Conservation (phyloP, 225 moss, liverwort and hornwort species). For the Pleurozium schreberi region DNA sequence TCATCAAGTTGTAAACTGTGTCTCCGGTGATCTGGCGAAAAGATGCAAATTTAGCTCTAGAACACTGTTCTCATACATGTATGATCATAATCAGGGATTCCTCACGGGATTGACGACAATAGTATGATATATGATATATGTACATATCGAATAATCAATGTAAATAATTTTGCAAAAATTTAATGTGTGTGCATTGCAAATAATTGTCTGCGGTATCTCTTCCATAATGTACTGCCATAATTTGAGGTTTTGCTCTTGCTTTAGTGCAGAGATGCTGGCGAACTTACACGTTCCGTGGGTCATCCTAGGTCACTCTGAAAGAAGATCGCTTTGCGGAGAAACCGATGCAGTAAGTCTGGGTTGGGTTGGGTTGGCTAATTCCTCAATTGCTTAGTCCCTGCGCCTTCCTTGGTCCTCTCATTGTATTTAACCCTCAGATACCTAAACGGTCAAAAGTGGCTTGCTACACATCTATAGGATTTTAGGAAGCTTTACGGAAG, state of each 20-base stretch:
- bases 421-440: neutral
- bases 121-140: neutral
- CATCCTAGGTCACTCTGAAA: conserved; percentile 85
- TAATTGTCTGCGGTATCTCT: neutral
- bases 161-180: neutral
- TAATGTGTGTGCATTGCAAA: neutral
- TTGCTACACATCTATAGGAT: neutral
- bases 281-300: conserved; percentile 79
- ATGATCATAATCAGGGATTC: neutral
- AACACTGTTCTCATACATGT: neutral
- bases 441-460: neutral
- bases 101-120: neutral
- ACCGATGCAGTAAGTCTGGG: conserved; percentile 38
- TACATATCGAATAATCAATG: neutral
- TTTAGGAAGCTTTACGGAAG: neutral
- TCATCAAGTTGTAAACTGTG: conserved; percentile 86
- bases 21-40: conserved; percentile 81
- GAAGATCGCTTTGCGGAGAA: conserved; percentile 57
- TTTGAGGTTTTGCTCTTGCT: conserved; percentile 26
- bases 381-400: neutral
- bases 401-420: neutral
- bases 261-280: conserved; percentile 93
- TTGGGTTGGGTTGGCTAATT: neutral
- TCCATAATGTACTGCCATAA: conserved; percentile 6
- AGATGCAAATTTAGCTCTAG: neutral